Evolutionary conservation across 352 stramenopile species (phyloP), one percentile per base, ranked within the genome.

Genomic region (Phytophthora brassicae): DNA sequence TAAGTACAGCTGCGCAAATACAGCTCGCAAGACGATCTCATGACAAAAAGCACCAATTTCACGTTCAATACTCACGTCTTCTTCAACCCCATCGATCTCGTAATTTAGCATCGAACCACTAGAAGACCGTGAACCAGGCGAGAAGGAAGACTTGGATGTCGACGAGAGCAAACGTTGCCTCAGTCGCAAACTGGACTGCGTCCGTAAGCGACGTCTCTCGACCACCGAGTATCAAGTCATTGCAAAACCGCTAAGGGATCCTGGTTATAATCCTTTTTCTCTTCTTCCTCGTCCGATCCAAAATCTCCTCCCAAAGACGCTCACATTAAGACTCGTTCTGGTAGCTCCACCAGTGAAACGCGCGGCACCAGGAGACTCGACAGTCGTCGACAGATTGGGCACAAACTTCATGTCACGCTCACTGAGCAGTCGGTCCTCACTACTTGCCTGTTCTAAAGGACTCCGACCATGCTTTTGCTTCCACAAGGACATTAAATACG

Each of bases 321-420:
- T 24, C 43, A 48, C 9, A 49, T 17, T 29, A 33, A 64, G 16
- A 36, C 56, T 22, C 38, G 66, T n/a, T 67, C 45, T 17, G 33
- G 44, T 24, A 63, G 24, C 14, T 66, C 41, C 12, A 43, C 41
- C 19, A 71, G 47, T 0, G 72, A 68, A 14, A 86, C 53, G 16
- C 58, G 66, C 1, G 86, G 86, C 0, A 94, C 62, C 4, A 94
- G 53, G 35, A 75, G 90, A 59, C 92, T 94, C 1, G 81, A 88
- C 6, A 94, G 68, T 8, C 86, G 76, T 13, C 86, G 74, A 42
- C 86, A 94, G 14, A 92, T 80, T 3, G 86, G 86, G 55, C 86
- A 94, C 60, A 54, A 92, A 94, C 60, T 94, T 83, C 35, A 77
- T 66, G 38, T 91, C 79, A 2, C 78, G 75, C 52, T 90, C 77